phyloP scores from a whole-genome alignment of 2,329 filamentous ascomycete species.

The Coccinonectria pachysandricola region DNA sequence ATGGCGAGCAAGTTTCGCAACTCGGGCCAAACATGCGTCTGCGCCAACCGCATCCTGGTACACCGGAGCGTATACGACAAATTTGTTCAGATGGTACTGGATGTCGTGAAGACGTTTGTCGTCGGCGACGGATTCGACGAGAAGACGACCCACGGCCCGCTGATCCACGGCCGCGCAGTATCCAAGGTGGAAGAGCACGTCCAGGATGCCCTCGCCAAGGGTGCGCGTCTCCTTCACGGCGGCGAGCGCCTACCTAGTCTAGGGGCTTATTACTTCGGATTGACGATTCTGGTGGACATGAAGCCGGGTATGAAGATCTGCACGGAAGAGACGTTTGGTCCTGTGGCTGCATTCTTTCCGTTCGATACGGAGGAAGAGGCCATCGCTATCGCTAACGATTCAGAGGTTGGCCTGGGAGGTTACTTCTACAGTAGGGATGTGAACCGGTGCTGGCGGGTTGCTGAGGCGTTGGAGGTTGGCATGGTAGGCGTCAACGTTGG shows the following conservation, averaged over 20 bases:
- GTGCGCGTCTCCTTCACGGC: conserved; percentile 46
- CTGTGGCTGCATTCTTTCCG: conserved; percentile 57
- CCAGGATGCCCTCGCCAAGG: conserved; percentile 50
- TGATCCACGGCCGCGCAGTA: conserved; percentile 56
- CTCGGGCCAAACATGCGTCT: conserved; percentile 64
- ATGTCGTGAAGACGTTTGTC: conserved; percentile 46
- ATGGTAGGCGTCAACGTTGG: conserved; percentile 25
- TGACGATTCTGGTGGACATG: conserved; percentile 60
- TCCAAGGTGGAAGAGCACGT: conserved; percentile 53
- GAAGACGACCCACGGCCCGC: conserved; percentile 47
- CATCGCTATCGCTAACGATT: conserved; percentile 51
- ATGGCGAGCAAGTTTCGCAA: conserved; percentile 61
- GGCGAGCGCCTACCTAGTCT: conserved; percentile 48
- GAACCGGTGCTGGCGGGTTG: conserved; percentile 29
- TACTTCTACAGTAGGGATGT: conserved; percentile 53
- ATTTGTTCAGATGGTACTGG: conserved; percentile 38
- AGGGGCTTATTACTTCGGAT: conserved; percentile 57
- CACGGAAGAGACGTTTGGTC: conserved; percentile 62
- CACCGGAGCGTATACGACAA: conserved; percentile 49
- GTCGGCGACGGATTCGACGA: conserved; percentile 46
- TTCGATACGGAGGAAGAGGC: conserved; percentile 62
- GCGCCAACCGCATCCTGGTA: conserved; percentile 50
- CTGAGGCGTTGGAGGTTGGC: conserved; percentile 37
- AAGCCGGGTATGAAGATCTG: conserved; percentile 55
- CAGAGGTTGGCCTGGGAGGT: conserved; percentile 60